These are phyloP conservation scores for Populus simonii DNA, from an alignment of 345 rosid genomes.

Conservation along the genomic window DNA sequence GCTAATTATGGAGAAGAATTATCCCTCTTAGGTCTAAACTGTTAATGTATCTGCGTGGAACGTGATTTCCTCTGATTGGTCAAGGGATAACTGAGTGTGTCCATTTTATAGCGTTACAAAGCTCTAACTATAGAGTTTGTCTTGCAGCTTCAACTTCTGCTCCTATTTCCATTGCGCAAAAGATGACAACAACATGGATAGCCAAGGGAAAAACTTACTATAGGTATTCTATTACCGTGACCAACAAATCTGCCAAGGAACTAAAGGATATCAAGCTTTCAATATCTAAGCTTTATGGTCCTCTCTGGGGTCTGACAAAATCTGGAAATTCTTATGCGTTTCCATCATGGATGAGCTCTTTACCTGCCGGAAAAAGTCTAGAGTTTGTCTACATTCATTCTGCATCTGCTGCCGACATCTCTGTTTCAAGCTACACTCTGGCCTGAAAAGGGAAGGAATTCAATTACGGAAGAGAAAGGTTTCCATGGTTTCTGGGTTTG, in stretches of 20 bases:
- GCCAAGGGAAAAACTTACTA: constrained; percentile 65
- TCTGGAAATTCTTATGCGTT: constrained; percentile 53
- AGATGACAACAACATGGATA: constrained; percentile 74
- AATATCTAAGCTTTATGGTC: constrained; percentile 81
- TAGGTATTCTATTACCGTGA: constrained; percentile 72
- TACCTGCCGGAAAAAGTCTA: constrained; percentile 68
- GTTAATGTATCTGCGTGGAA: background rate
- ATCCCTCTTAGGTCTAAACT: background rate
- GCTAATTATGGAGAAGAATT: background rate
- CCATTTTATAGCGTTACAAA: background rate
- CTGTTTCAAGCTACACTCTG: constrained; percentile 68
- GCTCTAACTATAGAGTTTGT: constrained; percentile 1
- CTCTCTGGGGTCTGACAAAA: constrained; percentile 81
- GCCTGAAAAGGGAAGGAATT: constrained; percentile 40
- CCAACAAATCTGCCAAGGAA: constrained; percentile 69
- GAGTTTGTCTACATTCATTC: constrained; percentile 92
- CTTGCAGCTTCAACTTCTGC: constrained; percentile 51
- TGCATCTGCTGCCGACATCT: constrained; percentile 58
- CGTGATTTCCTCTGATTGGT: background rate
- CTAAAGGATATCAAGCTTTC: constrained; percentile 63
- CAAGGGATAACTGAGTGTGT: background rate
- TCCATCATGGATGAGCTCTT: constrained; percentile 70
- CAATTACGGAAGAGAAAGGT: constrained; percentile 15
- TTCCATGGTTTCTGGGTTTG: constrained; percentile 32
- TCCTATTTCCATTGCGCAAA: constrained; percentile 67